Conservation (phyloP, 768 basidiomycete species). For the Panellus pusillus region DNA sequence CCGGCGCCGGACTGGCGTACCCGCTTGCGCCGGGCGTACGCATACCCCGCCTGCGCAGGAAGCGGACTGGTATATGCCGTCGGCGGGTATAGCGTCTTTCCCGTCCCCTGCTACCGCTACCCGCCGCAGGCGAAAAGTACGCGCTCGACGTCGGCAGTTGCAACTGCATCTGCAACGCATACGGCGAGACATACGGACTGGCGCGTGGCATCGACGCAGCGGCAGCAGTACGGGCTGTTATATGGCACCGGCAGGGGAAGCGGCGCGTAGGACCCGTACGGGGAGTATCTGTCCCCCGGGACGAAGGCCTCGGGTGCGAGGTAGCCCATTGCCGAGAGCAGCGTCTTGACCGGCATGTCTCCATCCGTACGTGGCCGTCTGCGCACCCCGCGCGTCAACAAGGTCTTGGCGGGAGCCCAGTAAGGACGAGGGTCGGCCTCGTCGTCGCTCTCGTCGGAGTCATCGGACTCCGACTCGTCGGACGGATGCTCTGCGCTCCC, state of each 20-base stretch:
- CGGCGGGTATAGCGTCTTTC: no score
- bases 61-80: no score
- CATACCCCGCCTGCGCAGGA: no score
- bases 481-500: neutral
- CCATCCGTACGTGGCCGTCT: neutral
- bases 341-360: slow-evolving; percentile 5
- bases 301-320: slow-evolving; percentile 17
- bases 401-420: neutral
- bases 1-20: no score
- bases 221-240: slow-evolving; percentile 1
- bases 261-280: slow-evolving; percentile 9
- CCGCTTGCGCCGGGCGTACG: no score
- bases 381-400: no score
- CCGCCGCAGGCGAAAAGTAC: neutral
- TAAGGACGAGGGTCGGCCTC: neutral
- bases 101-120: no score
- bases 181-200: slow-evolving; percentile 6
- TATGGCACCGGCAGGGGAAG: slow-evolving; percentile 3
- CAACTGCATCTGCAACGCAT: neutral
- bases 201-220: neutral
- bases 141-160: slow-evolving; percentile 7
- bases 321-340: slow-evolving; percentile 15
- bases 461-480: neutral
- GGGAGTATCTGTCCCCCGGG: slow-evolving; percentile 4
- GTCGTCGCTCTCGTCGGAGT: neutral